A percentile compares a stretch with the other conserved stretches of the same genome.
phyloP scores from a whole-genome alignment of 2,329 filamentous ascomycete genomes.

The Penicillium sp. region DNA sequence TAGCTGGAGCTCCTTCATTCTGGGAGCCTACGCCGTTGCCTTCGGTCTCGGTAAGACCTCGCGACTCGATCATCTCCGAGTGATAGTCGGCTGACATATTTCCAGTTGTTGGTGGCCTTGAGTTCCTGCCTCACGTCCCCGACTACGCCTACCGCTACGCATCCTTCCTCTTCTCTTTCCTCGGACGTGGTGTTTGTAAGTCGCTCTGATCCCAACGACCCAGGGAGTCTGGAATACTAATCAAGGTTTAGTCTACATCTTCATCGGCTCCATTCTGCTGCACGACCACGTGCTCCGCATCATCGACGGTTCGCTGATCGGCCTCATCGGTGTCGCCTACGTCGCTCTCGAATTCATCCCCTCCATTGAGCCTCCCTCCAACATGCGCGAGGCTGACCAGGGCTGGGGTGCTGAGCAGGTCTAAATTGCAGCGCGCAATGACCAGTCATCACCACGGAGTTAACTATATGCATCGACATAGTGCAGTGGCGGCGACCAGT shows the following conservation, averaged over 20 bases:
- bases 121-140: constrained; percentile 82
- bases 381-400: constrained; percentile 77
- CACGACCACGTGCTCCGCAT: constrained; percentile 67
- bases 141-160: constrained; percentile 91
- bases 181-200: constrained; percentile 93
- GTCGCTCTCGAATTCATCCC: constrained; percentile 73
- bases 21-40: constrained; percentile 84
- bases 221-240: not conserved
- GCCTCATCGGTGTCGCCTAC: constrained; percentile 77
- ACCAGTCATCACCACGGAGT: not conserved
- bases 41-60: constrained; percentile 75
- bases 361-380: constrained; percentile 76
- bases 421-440: constrained; percentile 43
- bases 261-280: constrained; percentile 84
- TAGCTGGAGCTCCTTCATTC: constrained; percentile 65
- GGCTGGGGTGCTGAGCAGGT: constrained; percentile 79
- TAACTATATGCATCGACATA: not conserved
- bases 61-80: constrained; percentile 3
- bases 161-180: constrained; percentile 96
- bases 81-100: constrained; percentile 25
- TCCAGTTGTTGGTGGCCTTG: constrained; percentile 70
- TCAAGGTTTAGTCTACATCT: constrained; percentile 77
- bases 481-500: not conserved
- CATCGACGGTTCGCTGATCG: constrained; percentile 77
- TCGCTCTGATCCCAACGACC: constrained; percentile 30